Evolutionary conservation across 495 filamentous ascomycete genomes (phyloP).

Genomic region (Parmelia sp.): DNA sequence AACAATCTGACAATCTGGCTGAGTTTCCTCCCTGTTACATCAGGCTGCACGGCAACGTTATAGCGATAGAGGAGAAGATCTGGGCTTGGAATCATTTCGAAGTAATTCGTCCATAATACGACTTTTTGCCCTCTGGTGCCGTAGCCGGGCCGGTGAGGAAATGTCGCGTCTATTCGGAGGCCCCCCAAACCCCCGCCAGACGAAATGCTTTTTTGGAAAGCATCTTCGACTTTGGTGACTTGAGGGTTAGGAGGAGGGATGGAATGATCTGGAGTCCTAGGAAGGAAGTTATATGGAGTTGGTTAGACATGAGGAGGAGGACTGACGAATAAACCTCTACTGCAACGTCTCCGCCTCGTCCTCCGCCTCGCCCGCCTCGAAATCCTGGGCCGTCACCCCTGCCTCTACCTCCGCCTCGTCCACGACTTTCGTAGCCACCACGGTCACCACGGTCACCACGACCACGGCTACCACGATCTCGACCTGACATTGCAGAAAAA

Average conservation of each 20-base stretch:
- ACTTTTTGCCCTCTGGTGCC: slow-evolving; percentile 44
- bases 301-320: neutral
- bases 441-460: neutral
- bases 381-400: slow-evolving; percentile 1
- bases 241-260: neutral
- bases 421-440: neutral
- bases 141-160: slow-evolving; percentile 46
- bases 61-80: neutral
- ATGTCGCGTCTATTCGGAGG: neutral
- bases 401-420: slow-evolving; percentile 5
- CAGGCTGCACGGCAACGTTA: slow-evolving; percentile 12
- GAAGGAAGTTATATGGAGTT: neutral
- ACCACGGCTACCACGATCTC: slow-evolving; percentile 9
- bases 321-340: slow-evolving; percentile 3
- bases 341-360: slow-evolving; percentile 4
- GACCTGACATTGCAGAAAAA: slow-evolving; percentile 6
- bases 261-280: neutral
- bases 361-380: slow-evolving; percentile 4
- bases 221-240: neutral
- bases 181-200: neutral
- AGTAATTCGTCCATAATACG: slow-evolving; percentile 1
- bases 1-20: slow-evolving; percentile 47
- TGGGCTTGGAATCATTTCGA: slow-evolving; percentile 22
- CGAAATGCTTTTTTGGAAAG: neutral
- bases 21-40: slow-evolving; percentile 47